Conservation (phyloP, 2,329 filamentous ascomycete species). For the Dothiorella sarmentorum region DNA sequence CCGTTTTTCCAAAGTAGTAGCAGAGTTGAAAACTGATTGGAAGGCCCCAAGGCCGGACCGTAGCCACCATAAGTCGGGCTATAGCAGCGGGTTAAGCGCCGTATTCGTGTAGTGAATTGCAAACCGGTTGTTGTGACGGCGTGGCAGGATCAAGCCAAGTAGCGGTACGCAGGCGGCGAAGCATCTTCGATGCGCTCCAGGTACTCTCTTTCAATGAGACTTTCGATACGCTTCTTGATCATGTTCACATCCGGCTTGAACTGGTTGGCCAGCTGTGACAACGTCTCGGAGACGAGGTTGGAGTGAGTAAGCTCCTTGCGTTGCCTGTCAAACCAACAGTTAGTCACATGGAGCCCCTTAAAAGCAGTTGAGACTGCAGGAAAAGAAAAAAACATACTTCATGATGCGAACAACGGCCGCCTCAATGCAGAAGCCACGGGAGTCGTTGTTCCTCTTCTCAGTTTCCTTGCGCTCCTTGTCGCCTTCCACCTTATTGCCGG, state of each 20-base stretch:
- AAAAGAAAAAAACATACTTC: slow-evolving; percentile 63
- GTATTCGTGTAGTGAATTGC: not conserved
- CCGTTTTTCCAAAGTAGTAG: not conserved
- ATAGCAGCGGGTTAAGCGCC: not conserved
- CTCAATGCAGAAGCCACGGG: slow-evolving; percentile 67
- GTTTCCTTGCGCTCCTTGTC: slow-evolving; percentile 64
- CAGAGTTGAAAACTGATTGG: not conserved
- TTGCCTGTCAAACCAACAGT: slow-evolving; percentile 50
- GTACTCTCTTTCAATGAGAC: slow-evolving; percentile 72
- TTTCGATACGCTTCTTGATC: slow-evolving; percentile 79
- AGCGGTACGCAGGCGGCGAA: slow-evolving; percentile 62
- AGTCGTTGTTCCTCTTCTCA: slow-evolving; percentile 72
- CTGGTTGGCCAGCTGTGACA: slow-evolving; percentile 63
- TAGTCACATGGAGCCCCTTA: too few relatives aligned
- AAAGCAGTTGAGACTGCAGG: too few relatives aligned
- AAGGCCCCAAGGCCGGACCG: not conserved
- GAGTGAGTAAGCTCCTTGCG: slow-evolving; percentile 69
- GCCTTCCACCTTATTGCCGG: slow-evolving; percentile 80
- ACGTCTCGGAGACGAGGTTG: slow-evolving; percentile 67
- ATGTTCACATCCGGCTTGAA: slow-evolving; percentile 75
- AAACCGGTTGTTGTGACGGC: not conserved
- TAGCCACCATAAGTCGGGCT: not conserved
- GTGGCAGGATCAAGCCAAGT: slow-evolving; percentile 57
- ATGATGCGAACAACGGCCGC: slow-evolving; percentile 78
- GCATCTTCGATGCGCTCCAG: slow-evolving; percentile 70